Base-by-base conservation (phyloP, 2,329 filamentous ascomycete species). In the Diaporthe australafricana region DNA sequence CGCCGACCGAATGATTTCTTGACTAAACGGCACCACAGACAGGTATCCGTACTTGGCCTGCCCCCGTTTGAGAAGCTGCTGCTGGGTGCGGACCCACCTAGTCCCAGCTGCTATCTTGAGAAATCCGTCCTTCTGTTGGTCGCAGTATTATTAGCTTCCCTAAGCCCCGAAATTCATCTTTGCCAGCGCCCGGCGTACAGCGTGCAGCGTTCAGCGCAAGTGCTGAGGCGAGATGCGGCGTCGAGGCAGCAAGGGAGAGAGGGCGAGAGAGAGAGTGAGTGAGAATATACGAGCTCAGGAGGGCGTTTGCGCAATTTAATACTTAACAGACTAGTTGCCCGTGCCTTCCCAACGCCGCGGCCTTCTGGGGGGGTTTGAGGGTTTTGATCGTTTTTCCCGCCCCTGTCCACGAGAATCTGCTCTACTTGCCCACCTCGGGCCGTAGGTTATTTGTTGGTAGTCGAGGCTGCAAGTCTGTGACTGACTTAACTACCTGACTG, bases 121-220 rank as follows among this genome's bases (percentile, higher is more conserved):
- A 69, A 50, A 65, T 65, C 30, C 60, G 60, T 65, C 60, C 42
- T 25, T 38, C 67, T 57, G 67, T 69, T 69, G 67, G 67, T 60
- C 45, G 45, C 67, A 69, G 42, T 69, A 69, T 69, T 69, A 69
- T 69, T 69, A 69, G 67, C 67, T 60, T 69, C 45, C 32, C 67
- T 69, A 60, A 60, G 67, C 67, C 67, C 67, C 67, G 67, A 60
- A 69, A 69, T 69, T 69, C 67, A 69, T 69, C 67, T 69, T 69
- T 69, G 32, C 53, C 55, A 50, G 47, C 67, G 32, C 55, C 53
- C 67, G 48, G 53, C 32, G 50, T n/a, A 16, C 11, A 30, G 27
- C 27, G 47, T 35, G 27, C 50, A 32, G 50, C 27, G 30, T 53
- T 27, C 27, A 25, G 50, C 27, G 16, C 50, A 32, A 30, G 32